phyloP scores from a whole-genome alignment of 805 yeast species.

The Candida methanosorbosa region DNA sequence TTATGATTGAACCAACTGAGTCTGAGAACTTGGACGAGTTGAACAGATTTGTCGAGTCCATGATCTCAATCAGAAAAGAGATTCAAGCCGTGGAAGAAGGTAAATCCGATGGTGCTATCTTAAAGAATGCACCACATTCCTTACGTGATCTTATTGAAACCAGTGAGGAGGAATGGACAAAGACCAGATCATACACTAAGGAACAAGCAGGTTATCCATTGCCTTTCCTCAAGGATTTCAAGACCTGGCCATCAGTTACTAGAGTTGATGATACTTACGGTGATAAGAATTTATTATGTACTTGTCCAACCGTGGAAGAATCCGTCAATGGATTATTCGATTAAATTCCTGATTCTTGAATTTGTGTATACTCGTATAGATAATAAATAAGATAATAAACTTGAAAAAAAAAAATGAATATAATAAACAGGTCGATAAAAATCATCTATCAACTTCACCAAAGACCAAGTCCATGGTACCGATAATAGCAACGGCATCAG shows the following conservation, averaged over 20 bases:
- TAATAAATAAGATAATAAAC: not conserved
- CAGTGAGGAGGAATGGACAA: constrained; percentile 56
- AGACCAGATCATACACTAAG: constrained; percentile 77
- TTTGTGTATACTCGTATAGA: not conserved
- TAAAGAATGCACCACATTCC: constrained; percentile 91
- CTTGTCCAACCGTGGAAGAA: constrained; percentile 84
- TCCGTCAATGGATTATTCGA: constrained; percentile 28
- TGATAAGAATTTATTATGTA: constrained; percentile 85
- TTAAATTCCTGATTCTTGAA: not conserved
- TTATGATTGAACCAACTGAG: constrained; percentile 98
- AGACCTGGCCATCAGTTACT: constrained; percentile 94
- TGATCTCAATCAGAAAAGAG: constrained; percentile 76
- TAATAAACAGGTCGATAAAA: not conserved
- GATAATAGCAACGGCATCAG: constrained; percentile 88
- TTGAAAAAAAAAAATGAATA: not conserved
- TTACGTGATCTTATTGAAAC: constrained; percentile 65
- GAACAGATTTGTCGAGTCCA: constrained; percentile 82
- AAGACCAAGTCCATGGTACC: constrained; percentile 95
- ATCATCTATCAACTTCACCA: constrained; percentile 86
- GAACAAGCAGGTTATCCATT: constrained; percentile 92
- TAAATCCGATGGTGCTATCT: constrained; percentile 54
- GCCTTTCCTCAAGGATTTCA: constrained; percentile 58
- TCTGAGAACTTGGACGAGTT: constrained; percentile 83
- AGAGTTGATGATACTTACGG: constrained; percentile 94
- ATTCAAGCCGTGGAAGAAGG: constrained; percentile 65